Base-by-base conservation (phyloP, 768 basidiomycete genomes). In the Tulasnella sp. region DNA sequence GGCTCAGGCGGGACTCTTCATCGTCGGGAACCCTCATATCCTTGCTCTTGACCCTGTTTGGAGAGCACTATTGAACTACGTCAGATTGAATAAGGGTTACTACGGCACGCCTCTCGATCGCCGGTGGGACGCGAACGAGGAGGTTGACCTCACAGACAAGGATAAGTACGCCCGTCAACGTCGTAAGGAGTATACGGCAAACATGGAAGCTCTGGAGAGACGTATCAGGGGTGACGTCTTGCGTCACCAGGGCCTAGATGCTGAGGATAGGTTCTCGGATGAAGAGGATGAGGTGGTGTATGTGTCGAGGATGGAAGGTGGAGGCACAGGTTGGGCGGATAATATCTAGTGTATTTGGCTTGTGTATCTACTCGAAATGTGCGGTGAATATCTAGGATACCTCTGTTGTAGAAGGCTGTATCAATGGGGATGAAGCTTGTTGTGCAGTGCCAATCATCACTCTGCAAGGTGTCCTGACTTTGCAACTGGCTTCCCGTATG, bases 1-100 rank as follows among this genome's bases (percentile, higher is more conserved):
- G 26, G 66, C 72, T 6, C 37, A 68, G 42, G 72, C 66, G 17
- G 8, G 71, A 26, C 66, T 73, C 32, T 71, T 73, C 44, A 47
- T 73, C 32, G 47, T 72, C 17, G 71, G 71, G 5, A 63, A 72
- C 17, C 71, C 71, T 19, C 36, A 64, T 1, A 34, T 72, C 39
- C 71, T 72, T 26, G 64, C 59, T 17, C 36, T 63, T 14, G 62
- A 72, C 26, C 59, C 59, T 3, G 39, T 72, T 3, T 72, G 71
- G 71, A 67, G 39, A 41, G 4, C 5, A 11, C 39, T 72, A 14
- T 6, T 72, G 22, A 72, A 65, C 64, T 66, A 72, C n/a, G 36
- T 72, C 37, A 29, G 62, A 19, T 32, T 29, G 9, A 72, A 72
- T 34, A 47, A 62, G 22, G 62, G 71, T 3, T 72, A 47, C 59